Percentiles rank a stretch among this genome's conserved stretches.
These are phyloP conservation scores for Casuarina cunninghamiana DNA, from an alignment of 306 rosid genomes.

Conservation along the genomic window DNA sequence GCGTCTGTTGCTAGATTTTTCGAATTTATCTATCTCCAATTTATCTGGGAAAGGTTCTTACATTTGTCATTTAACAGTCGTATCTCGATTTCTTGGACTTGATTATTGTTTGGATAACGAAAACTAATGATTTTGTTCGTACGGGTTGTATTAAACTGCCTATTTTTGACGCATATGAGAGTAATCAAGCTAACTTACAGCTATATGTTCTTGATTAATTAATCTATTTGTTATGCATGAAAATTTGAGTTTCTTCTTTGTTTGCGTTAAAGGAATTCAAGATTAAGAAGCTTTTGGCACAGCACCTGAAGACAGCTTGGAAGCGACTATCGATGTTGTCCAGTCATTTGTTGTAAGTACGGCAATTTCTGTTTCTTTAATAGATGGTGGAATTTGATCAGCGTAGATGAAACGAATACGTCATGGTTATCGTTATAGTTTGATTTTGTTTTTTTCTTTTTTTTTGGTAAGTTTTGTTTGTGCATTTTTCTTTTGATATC, in stretches of 20 bases:
- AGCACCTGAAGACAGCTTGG: conserved; percentile 81
- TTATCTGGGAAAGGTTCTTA: conserved; percentile 57
- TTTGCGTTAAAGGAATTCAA: conserved; percentile 49
- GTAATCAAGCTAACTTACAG: background rate
- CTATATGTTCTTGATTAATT: background rate
- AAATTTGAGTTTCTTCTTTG: conserved; percentile 19
- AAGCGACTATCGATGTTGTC: conserved; percentile 56
- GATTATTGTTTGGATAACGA: background rate
- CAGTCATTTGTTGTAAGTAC: conserved; percentile 69
- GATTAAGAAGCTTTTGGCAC: conserved; percentile 73
- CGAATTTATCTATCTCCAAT: conserved; percentile 55
- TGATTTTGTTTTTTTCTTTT: too few relatives aligned
- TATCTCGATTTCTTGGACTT: conserved; percentile 3
- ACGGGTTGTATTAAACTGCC: background rate
- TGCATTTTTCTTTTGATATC: too few relatives aligned
- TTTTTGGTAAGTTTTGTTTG: too few relatives aligned
- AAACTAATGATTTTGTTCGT: background rate
- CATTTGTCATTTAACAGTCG: conserved; percentile 5
- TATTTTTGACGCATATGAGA: background rate
- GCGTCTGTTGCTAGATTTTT: conserved; percentile 77
- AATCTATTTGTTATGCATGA: conserved; percentile 9
- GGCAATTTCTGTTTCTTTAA: background rate
- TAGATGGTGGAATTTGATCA: background rate
- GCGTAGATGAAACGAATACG: background rate
- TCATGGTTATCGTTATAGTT: too few relatives aligned